Conservation (phyloP, 2,329 filamentous ascomycete species). For the Colletotrichum noveboracense region DNA sequence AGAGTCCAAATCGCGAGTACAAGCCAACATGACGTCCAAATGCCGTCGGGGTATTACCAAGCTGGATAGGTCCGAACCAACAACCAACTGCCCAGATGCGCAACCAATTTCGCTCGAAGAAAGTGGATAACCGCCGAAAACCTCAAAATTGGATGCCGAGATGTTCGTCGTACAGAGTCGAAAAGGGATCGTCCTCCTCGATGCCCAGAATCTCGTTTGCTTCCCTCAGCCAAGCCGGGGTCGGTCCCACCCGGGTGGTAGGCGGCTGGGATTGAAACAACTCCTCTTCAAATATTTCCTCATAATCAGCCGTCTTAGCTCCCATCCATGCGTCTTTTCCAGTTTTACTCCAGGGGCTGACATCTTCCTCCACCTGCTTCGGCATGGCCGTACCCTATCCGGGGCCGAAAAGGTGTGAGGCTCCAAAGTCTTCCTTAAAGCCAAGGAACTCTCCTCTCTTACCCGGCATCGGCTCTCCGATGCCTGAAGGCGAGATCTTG, state of each 20-base stretch:
- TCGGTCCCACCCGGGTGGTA: background rate
- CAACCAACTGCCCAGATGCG: background rate
- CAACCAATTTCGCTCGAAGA: background rate
- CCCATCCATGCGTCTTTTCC: constrained; percentile 3
- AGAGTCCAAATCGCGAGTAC: background rate
- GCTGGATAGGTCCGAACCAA: background rate
- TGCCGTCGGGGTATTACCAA: background rate
- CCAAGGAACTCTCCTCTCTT: constrained; percentile 5
- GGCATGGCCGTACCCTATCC: constrained; percentile 1
- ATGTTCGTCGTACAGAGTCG: background rate
- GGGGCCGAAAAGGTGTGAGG: background rate
- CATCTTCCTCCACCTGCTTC: background rate
- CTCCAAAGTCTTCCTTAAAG: background rate
- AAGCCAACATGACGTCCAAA: background rate
- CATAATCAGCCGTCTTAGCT: background rate
- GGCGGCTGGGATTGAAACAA: background rate
- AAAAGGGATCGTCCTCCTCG: background rate
- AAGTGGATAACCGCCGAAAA: background rate
- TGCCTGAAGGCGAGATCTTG: background rate
- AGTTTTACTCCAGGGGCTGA: background rate
- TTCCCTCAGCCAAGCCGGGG: background rate
- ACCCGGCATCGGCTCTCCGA: background rate
- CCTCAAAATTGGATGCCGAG: background rate
- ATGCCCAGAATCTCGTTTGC: background rate
- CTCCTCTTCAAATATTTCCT: background rate